phyloP scores from a whole-genome alignment of 306 rosid genomes.

The Boehmeria nivea region DNA sequence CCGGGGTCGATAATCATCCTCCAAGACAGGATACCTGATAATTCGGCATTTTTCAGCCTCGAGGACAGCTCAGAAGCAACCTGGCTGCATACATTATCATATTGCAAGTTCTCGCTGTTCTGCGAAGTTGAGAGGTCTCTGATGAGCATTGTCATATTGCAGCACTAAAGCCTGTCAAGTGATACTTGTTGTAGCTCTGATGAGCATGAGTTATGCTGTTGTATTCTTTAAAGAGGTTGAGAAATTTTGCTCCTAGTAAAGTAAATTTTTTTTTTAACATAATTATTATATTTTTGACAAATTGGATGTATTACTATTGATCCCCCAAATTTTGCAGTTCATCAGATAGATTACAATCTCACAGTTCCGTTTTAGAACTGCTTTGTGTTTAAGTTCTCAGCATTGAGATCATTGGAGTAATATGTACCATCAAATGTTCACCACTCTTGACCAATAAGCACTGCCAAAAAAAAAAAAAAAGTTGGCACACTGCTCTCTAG shows the following conservation, averaged over 20 bases:
- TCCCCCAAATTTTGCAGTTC: slow-evolving; percentile 35
- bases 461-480: background rate
- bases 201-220: slow-evolving; percentile 17
- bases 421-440: too few species aligned
- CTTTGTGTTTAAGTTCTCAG: background rate
- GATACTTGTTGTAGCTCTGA: slow-evolving; percentile 26
- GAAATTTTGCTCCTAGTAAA: slow-evolving; percentile 25
- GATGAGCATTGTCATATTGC: slow-evolving; percentile 96
- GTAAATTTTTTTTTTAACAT: slow-evolving; percentile 3
- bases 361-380: background rate
- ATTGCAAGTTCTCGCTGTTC: slow-evolving; percentile 54
- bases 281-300: background rate
- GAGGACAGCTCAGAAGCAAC: slow-evolving; percentile 61
- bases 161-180: slow-evolving; percentile 37
- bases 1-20: slow-evolving; percentile 85
- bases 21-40: slow-evolving; percentile 83
- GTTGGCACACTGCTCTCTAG: background rate
- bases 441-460: too few species aligned
- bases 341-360: slow-evolving; percentile 12
- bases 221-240: slow-evolving; percentile 11
- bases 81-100: slow-evolving; percentile 63
- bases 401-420: too few species aligned
- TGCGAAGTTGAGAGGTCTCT: slow-evolving; percentile 82
- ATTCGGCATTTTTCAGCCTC: slow-evolving; percentile 57
- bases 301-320: too few species aligned